These are phyloP conservation scores for Ilyonectria robusta DNA, from an alignment of 2,329 filamentous ascomycete genomes.

Conservation along the genomic window DNA sequence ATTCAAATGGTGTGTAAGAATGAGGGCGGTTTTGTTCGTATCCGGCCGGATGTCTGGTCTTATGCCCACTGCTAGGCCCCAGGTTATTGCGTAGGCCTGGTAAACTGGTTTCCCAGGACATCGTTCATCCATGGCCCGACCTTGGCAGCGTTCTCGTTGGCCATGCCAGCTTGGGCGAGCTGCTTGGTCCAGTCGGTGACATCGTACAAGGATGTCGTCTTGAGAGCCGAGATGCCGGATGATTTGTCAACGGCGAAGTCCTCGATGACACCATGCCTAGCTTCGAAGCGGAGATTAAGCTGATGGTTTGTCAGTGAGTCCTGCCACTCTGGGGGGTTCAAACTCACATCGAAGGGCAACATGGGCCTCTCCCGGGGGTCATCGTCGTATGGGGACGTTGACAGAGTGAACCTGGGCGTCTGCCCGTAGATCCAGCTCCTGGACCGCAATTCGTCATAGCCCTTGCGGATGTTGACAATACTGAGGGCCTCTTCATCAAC, in stretches of 20 bases:
- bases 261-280: constrained; percentile 56
- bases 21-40: constrained; percentile 25
- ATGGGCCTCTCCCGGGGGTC: constrained; percentile 70
- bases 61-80: constrained; percentile 7
- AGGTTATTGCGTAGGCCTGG: constrained; percentile 38
- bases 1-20: constrained; percentile 40
- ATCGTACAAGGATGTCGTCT: constrained; percentile 40
- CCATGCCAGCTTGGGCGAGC: constrained; percentile 46
- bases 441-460: constrained; percentile 62
- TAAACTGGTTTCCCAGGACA: constrained; percentile 51
- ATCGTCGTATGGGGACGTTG: constrained; percentile 70
- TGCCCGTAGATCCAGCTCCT: constrained; percentile 85
- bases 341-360: constrained; percentile 62
- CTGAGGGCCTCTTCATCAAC: constrained; percentile 67
- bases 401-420: constrained; percentile 86
- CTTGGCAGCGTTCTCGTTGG: constrained; percentile 37
- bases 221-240: constrained; percentile 33
- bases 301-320: constrained; percentile 32
- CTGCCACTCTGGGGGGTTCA: neutral
- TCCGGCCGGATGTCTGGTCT: constrained; percentile 28
- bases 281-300: constrained; percentile 54
- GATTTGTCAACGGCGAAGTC: constrained; percentile 47
- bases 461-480: constrained; percentile 63
- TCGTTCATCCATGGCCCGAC: constrained; percentile 51
- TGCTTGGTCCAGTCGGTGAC: constrained; percentile 46